Base-by-base conservation (phyloP, 2,329 filamentous ascomycete genomes). In the Colletotrichum filicis region DNA sequence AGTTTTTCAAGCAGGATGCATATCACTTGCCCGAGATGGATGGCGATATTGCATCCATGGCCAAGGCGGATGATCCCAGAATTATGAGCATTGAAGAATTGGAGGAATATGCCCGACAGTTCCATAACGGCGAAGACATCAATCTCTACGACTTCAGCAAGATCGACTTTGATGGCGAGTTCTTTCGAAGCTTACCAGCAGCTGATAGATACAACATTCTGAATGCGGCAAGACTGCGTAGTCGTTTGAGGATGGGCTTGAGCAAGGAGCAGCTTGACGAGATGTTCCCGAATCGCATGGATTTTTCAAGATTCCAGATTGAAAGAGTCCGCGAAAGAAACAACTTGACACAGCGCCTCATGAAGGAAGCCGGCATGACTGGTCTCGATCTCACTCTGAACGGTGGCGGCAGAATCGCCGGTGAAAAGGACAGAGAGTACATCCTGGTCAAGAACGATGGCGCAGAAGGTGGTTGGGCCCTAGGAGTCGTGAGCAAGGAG, bases 231-330 rank as follows among this genome's bases (percentile, higher is more conserved):
- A 89, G 97, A 74, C 81, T 99, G 74, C 88, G 97, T 69, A 98
- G 95, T 81, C 89, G 97, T 66, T 86, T 99, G 78, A 91, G 97
- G 80, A 98, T 99, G 96, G 97, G 97, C 0, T 90, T 98, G 78
- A 97, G 94, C 69, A 98, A 98, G 82, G 96, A 99, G 76, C 97
- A 99, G 82, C 84, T 99, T 16, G 95, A 98, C 76, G 90, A 88
- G 58, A 99, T 99, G 97, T 99, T 99, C 80, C 96, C 97, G 0
- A 93, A 99, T 80, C 91, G 97, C 30, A 98, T 99, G 95, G 97
- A 93, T 0, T 99, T 99, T 79, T 98, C 95, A 1, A 93, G 89
- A 74, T 99, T 99, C 79, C 97, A 99, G 82, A 98, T 99, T 71
- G 97, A 98, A 80, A 88, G 97, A 71, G 97, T 98, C 12, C 91